These are phyloP conservation scores for Ophiocordyceps camponoti-saundersi DNA, from an alignment of 2,329 filamentous ascomycete species.

Conservation along the genomic window DNA sequence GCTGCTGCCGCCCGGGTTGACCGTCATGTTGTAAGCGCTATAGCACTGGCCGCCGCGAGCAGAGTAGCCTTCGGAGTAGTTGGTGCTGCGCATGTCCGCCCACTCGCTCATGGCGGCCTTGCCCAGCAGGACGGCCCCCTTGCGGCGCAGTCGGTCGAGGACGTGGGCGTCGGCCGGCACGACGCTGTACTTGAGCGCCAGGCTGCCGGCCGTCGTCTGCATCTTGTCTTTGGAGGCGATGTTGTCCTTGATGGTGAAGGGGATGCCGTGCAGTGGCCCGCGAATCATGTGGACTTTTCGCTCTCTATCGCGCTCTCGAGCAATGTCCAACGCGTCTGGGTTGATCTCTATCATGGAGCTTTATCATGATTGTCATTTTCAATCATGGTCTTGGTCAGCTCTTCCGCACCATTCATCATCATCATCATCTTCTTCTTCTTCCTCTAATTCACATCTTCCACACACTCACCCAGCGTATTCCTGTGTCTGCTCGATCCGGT, in stretches of 20 bases:
- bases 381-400: background rate
- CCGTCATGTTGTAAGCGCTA: constrained; percentile 50
- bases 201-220: constrained; percentile 58
- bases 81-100: constrained; percentile 53
- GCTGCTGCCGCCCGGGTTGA: constrained; percentile 52
- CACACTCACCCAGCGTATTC: constrained; percentile 41
- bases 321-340: constrained; percentile 48
- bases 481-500: constrained; percentile 43
- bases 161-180: constrained; percentile 53
- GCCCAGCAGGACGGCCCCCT: constrained; percentile 53
- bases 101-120: constrained; percentile 58
- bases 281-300: constrained; percentile 34
- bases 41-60: constrained; percentile 45
- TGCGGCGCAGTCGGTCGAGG: constrained; percentile 40
- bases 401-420: background rate
- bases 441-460: too few relatives aligned
- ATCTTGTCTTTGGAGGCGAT: constrained; percentile 52
- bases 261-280: constrained; percentile 58
- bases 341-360: constrained; percentile 49
- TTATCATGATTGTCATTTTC: constrained; percentile 12
- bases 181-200: constrained; percentile 45
- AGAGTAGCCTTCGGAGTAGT: constrained; percentile 53
- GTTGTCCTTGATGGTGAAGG: constrained; percentile 60
- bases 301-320: constrained; percentile 41
- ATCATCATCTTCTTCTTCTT: too few relatives aligned